Evolutionary conservation across 2,329 filamentous ascomycete species (phyloP).

Genomic region (Penicillium corylophilum): DNA sequence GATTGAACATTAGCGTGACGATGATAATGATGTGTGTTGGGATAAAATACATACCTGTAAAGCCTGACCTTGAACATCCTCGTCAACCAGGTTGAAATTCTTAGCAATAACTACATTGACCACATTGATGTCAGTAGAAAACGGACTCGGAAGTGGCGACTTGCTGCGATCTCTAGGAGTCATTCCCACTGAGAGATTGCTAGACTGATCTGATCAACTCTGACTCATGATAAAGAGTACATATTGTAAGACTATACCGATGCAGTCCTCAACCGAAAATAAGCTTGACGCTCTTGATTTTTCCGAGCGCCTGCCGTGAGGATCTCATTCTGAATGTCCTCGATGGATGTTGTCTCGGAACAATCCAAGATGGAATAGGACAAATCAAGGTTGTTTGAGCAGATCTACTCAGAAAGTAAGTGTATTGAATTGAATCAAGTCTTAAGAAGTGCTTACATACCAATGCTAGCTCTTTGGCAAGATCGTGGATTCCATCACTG

Average conservation of each 20-base stretch:
- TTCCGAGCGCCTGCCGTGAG: slow-evolving; percentile 46
- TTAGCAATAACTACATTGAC: slow-evolving; percentile 81
- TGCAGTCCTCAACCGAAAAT: slow-evolving; percentile 18
- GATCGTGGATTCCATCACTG: slow-evolving; percentile 59
- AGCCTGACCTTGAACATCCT: slow-evolving; percentile 77
- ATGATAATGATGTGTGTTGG: neutral
- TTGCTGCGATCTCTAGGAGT: slow-evolving; percentile 20
- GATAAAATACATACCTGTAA: slow-evolving; percentile 49
- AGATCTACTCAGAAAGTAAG: slow-evolving; percentile 52
- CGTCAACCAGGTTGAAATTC: slow-evolving; percentile 71
- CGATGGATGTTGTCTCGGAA: slow-evolving; percentile 69
- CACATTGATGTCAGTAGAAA: slow-evolving; percentile 56
- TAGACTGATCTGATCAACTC: slow-evolving; percentile 19
- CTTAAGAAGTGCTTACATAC: slow-evolving; percentile 44
- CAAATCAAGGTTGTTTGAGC: slow-evolving; percentile 70
- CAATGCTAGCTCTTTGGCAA: slow-evolving; percentile 72
- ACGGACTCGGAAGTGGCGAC: slow-evolving; percentile 27
- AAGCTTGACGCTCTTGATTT: slow-evolving; percentile 13
- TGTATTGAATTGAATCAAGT: slow-evolving; percentile 1
- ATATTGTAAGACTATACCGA: slow-evolving; percentile 15
- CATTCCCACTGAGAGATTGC: slow-evolving; percentile 22
- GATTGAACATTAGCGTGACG: slow-evolving; percentile 30
- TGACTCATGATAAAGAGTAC: neutral
- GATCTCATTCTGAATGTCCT: slow-evolving; percentile 75
- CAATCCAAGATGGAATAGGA: slow-evolving; percentile 70